Conservation (phyloP, 2,329 filamentous ascomycete species). For the Metarhizium album region DNA sequence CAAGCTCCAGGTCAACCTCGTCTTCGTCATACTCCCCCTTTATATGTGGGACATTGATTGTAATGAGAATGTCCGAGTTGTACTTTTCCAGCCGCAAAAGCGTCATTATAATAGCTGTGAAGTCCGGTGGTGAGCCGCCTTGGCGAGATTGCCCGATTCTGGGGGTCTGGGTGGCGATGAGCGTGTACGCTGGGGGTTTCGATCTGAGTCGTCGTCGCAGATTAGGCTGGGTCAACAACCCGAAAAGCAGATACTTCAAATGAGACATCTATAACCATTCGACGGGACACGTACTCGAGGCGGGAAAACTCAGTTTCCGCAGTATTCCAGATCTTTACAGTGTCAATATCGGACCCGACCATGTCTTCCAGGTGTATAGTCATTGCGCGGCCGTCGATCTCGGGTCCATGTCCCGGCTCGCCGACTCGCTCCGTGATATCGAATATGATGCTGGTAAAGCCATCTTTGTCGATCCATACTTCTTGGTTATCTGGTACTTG, state of each 20-base stretch:
- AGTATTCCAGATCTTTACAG: constrained; percentile 55
- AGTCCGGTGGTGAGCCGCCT: constrained; percentile 38
- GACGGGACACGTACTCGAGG: constrained; percentile 32
- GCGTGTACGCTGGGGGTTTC: constrained; percentile 52
- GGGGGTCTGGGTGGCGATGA: constrained; percentile 55
- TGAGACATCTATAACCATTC: background rate
- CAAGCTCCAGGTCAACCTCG: constrained; percentile 56
- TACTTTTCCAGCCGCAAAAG: constrained; percentile 66
- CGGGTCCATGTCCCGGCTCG: constrained; percentile 37
- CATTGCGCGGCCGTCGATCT: constrained; percentile 59
- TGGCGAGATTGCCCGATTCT: constrained; percentile 23
- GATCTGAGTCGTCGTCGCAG: constrained; percentile 19
- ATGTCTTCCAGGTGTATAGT: constrained; percentile 60
- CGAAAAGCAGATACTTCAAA: background rate
- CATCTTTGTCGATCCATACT: constrained; percentile 75
- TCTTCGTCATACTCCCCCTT: constrained; percentile 62
- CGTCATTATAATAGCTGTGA: constrained; percentile 67
- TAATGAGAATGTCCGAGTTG: constrained; percentile 71
- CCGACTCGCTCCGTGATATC: constrained; percentile 80
- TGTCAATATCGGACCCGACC: constrained; percentile 51
- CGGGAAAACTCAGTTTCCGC: constrained; percentile 48
- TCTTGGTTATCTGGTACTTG: constrained; percentile 83
- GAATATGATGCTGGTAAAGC: constrained; percentile 79
- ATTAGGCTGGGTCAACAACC: constrained; percentile 13
- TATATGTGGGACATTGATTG: constrained; percentile 80